Evolutionary conservation across 164 flowering plant species (phyloP).

Genomic region (Magnolia kwangsiensis): DNA sequence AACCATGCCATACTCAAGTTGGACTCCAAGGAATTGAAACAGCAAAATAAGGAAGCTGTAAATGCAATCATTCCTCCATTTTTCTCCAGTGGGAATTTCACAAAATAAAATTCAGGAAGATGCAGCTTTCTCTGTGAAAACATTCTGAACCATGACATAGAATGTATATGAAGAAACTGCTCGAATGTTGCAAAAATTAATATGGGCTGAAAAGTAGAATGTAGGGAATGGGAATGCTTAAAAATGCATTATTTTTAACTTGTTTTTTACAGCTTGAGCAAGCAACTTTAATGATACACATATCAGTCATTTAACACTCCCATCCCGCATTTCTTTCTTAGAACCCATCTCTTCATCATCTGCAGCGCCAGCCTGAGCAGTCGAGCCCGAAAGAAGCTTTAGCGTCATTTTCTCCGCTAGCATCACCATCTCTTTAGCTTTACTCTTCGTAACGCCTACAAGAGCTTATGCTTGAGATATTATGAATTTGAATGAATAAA

Average conservation of each 20-base stretch:
- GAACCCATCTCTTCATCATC: conserved; percentile 84
- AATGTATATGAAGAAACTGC: no score
- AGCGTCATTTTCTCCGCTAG: conserved; percentile 93
- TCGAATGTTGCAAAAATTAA: no score
- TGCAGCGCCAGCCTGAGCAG: conserved; percentile 39
- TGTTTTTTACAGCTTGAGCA: background rate
- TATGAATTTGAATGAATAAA: no score
- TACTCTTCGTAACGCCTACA: conserved; percentile 34
- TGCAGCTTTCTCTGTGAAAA: no score
- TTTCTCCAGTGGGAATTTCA: no score
- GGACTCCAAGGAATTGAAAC: no score
- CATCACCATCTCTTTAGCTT: conserved; percentile 97
- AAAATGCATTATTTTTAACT: background rate
- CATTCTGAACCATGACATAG: no score
- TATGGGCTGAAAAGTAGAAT: background rate
- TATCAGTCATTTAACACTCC: background rate
- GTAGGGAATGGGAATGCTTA: background rate
- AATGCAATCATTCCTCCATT: no score
- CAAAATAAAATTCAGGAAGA: no score
- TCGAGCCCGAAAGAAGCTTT: conserved; percentile 75
- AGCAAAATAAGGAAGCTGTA: no score
- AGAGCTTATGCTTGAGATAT: background rate
- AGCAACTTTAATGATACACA: background rate
- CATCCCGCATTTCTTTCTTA: conserved; percentile 91
- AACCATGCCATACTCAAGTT: no score